phyloP scores from a whole-genome alignment of 805 yeast species.

The Ogataea thermomethanolica region DNA sequence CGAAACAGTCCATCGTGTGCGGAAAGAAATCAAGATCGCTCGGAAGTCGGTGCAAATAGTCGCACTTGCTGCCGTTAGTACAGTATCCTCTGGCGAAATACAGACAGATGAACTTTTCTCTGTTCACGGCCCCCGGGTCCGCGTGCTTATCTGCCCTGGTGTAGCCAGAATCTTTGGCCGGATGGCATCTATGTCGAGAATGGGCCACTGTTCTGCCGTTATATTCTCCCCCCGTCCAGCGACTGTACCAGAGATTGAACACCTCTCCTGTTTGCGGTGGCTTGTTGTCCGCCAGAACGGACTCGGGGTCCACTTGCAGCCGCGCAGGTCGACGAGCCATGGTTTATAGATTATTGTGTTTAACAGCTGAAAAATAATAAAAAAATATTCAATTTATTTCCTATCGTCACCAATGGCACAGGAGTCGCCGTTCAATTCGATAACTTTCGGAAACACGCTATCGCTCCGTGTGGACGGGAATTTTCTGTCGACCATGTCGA shows the following conservation, averaged over 20 bases:
- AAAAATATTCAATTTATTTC: background rate
- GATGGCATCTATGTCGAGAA: conserved; percentile 58
- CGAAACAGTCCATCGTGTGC: conserved; percentile 83
- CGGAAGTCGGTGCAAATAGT: conserved; percentile 77
- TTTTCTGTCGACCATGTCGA: conserved; percentile 78
- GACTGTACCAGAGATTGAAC: conserved; percentile 83
- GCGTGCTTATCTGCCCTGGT: conserved; percentile 60
- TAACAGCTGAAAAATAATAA: background rate
- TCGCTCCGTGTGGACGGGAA: conserved; percentile 88
- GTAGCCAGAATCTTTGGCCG: conserved; percentile 65
- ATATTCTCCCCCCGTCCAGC: conserved; percentile 79
- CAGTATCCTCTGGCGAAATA: conserved; percentile 91
- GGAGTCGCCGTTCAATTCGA: conserved; percentile 37
- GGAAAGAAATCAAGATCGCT: conserved; percentile 51
- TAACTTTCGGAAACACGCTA: conserved; percentile 76
- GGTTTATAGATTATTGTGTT: too few species aligned
- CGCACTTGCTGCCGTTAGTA: conserved; percentile 70
- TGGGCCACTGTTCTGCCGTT: conserved; percentile 40
- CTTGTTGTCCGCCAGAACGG: conserved; percentile 50
- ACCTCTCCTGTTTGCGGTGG: conserved; percentile 81
- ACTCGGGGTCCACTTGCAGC: conserved; percentile 64
- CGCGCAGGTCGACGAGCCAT: conserved; percentile 52
- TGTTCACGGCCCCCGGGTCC: conserved; percentile 25
- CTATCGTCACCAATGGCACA: background rate
- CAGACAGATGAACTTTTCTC: conserved; percentile 57